phyloP scores from a whole-genome alignment of 2,329 filamentous ascomycete species.

The Colletotrichum navitas region DNA sequence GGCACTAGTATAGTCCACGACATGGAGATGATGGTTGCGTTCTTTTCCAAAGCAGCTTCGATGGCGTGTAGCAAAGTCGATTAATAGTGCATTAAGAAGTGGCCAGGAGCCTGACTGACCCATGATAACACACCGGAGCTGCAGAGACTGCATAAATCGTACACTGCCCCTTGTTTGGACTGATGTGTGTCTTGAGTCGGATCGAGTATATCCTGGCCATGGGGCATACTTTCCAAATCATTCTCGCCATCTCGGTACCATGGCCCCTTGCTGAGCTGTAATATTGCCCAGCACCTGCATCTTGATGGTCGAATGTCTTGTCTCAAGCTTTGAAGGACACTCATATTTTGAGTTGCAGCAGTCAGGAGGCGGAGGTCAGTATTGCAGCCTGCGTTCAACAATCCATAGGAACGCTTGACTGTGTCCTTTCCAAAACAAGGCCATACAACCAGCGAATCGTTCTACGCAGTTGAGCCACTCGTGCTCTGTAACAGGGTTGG shows the following conservation, averaged over 20 bases:
- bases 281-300: constrained; percentile 45
- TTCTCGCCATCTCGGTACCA: constrained; percentile 48
- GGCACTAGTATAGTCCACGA: constrained; percentile 47
- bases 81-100: neutral
- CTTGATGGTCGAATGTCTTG: constrained; percentile 45
- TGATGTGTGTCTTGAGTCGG: constrained; percentile 43
- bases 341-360: neutral
- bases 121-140: neutral
- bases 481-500: neutral
- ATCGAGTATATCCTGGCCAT: constrained; percentile 46
- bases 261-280: constrained; percentile 48
- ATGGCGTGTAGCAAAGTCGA: constrained; percentile 39
- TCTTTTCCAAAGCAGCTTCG: constrained; percentile 41
- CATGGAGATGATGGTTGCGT: constrained; percentile 50
- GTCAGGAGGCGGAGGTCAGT: neutral
- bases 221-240: constrained; percentile 45
- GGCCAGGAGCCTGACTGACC: neutral
- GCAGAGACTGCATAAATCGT: constrained; percentile 3
- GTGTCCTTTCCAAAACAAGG: neutral
- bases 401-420: neutral
- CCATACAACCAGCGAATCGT: neutral
- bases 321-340: constrained; percentile 26
- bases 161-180: neutral
- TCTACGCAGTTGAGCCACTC: neutral
- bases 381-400: neutral